Evolutionary conservation across 257 asterid genomes (phyloP).

Genomic region (Scutellaria barbata): DNA sequence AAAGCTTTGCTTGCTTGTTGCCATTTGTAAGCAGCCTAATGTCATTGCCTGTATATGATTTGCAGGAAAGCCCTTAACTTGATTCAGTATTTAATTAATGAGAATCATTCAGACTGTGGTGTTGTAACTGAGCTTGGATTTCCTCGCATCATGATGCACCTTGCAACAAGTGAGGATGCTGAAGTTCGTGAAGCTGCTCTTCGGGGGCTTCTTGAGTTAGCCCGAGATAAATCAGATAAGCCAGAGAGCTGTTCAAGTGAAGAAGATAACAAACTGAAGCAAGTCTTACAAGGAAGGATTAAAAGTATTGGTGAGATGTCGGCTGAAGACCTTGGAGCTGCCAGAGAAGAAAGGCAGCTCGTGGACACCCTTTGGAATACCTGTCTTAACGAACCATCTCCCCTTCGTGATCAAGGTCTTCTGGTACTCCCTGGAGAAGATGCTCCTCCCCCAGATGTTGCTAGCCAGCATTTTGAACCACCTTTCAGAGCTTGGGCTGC

Average conservation of each 20-base stretch:
- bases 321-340: constrained; percentile 75
- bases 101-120: constrained; percentile 61
- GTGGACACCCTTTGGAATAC: constrained; percentile 83
- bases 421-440: constrained; percentile 82
- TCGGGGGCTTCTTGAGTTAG: constrained; percentile 70
- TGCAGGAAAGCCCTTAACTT: constrained; percentile 90
- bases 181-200: constrained; percentile 90
- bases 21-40: neutral
- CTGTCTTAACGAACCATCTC: constrained; percentile 64
- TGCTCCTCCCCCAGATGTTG: constrained; percentile 84
- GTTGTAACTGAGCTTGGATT: constrained; percentile 67
- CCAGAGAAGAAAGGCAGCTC: constrained; percentile 77
- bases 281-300: constrained; percentile 66
- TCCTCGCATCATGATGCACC: constrained; percentile 69
- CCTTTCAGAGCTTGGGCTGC: constrained; percentile 89
- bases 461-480: constrained; percentile 74
- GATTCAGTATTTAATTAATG: constrained; percentile 63
- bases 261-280: constrained; percentile 68
- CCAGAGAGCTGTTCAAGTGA: constrained; percentile 33
- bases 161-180: constrained; percentile 73
- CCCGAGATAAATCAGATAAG: constrained; percentile 45
- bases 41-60: neutral
- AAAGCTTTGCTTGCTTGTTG: too few relatives aligned
- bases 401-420: constrained; percentile 78
- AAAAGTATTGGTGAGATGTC: constrained; percentile 65